Evolutionary conservation across 768 basidiomycete genomes (phyloP).

Genomic region (Naganishia onofrii): DNA sequence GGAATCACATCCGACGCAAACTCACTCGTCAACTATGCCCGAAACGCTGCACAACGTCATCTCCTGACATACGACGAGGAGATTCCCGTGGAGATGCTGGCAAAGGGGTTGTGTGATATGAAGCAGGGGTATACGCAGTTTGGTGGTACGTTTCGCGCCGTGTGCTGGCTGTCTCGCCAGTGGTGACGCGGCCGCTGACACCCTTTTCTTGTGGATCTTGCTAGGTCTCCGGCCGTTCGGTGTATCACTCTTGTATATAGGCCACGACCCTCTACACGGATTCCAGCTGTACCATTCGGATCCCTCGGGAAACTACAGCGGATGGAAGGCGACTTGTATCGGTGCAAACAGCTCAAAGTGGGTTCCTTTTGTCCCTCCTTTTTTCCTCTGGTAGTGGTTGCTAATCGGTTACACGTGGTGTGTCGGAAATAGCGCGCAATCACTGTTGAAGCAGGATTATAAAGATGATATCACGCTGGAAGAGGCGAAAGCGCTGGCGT

Average conservation of each 20-base stretch:
- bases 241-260: conserved; percentile 92
- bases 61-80: conserved; percentile 90
- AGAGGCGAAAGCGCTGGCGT: conserved; percentile 84
- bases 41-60: conserved; percentile 84
- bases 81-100: conserved; percentile 93
- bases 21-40: conserved; percentile 90
- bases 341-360: conserved; percentile 84
- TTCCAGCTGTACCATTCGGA: conserved; percentile 99
- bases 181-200: too few species aligned
- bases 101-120: conserved; percentile 89
- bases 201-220: neutral
- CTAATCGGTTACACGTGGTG: neutral
- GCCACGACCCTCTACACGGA: conserved; percentile 89
- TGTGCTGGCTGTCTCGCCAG: too few species aligned
- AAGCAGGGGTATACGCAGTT: conserved; percentile 99
- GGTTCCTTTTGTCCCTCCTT: neutral
- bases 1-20: conserved; percentile 96
- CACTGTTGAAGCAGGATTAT: conserved; percentile 94
- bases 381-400: neutral
- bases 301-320: conserved; percentile 95
- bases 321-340: conserved; percentile 97
- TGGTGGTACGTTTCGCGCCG: conserved; percentile 64
- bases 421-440: conserved; percentile 68
- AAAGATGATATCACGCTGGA: conserved; percentile 89
- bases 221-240: conserved; percentile 94